phyloP scores from a whole-genome alignment of 768 basidiomycete genomes.

The Dacryopinax spathularia region DNA sequence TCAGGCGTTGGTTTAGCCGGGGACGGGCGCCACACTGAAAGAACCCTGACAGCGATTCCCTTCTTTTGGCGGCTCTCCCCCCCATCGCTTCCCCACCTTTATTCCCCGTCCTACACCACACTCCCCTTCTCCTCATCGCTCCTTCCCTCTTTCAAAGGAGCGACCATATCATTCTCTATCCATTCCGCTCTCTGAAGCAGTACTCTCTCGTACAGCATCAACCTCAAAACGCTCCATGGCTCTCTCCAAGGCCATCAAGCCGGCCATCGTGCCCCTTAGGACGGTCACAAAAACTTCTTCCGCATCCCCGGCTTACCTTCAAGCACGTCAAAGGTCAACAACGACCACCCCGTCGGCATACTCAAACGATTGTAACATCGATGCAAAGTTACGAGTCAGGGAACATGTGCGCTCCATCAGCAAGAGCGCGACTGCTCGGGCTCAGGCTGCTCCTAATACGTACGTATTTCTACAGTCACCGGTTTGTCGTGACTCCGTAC shows the following conservation, averaged over 20 bases:
- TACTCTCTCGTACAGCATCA: not conserved
- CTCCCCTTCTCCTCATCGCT: constrained; percentile 3
- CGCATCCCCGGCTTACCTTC: constrained; percentile 14
- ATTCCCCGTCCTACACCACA: constrained; percentile 12
- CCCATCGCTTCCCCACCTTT: constrained; percentile 13
- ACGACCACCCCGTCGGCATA: not conserved
- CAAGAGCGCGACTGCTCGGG: constrained; percentile 45
- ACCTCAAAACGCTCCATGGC: not conserved
- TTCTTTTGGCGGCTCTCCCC: constrained; percentile 15
- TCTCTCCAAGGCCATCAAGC: constrained; percentile 5
- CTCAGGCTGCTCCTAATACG: constrained; percentile 48
- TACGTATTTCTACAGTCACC: constrained; percentile 23
- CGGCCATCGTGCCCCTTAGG: constrained; percentile 7
- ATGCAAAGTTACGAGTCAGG: constrained; percentile 66
- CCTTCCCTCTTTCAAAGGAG: constrained; percentile 7
- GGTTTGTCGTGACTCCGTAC: not conserved
- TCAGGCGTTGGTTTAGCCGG: constrained; percentile 3
- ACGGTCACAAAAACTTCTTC: not conserved
- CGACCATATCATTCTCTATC: not conserved
- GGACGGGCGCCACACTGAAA: not conserved
- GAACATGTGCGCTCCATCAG: constrained; percentile 67
- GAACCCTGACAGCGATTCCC: constrained; percentile 6
- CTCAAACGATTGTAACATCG: constrained; percentile 35
- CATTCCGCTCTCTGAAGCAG: not conserved
- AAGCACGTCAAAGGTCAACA: constrained; percentile 13